Evolutionary conservation across 805 yeast genomes (phyloP), one percentile per base, ranked within the genome.

Genomic region (Saccharomyces kudriavzevii): DNA sequence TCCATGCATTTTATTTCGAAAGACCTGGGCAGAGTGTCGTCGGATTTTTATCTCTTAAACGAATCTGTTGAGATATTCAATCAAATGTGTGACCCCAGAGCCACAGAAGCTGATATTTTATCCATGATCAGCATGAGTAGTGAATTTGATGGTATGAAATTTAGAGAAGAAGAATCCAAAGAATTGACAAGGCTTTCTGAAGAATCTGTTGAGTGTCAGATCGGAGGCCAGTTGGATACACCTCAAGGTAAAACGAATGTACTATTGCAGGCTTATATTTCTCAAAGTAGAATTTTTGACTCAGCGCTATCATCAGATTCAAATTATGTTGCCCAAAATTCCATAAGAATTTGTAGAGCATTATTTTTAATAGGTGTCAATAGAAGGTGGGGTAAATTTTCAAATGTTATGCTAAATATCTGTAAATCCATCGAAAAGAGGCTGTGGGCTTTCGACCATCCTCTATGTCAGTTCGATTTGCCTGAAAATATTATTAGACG

Each of bases 291-390:
- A 10, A 80, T 91, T 40, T 81, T 78, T 54, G 96, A 89, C 54
- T 83, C 96, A 3, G 86, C 99, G 0, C 73, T 94, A 54, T 74
- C 81, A 2, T 89, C 97, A 0, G 99, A 94, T 69, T 77, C 88
- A 49, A 87, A 89, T 57, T 94, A 94, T 67, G 96, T 94, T 53
- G 97, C 98, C 1, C 99, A 94, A 64, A 94, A 94, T 64, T 80
- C 97, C 3, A 89, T 92, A 1, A 83, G 99, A 74, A 92, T 94
- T 31, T 82, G 96, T 59, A 80, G 98, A 26, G 97, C 99, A 0
- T 74, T 95, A 49, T 90, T 94, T 61, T 72, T 91, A 57, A 83
- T 94, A 56, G 95, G 96, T 40, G 74, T 94, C 35, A 87, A 89
- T 63, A 76, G 99, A 60, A 76, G 95, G 54, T 94, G 99, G 99